phyloP scores from a whole-genome alignment of 352 stramenopile genomes.

The Peronospora belbahrii region DNA sequence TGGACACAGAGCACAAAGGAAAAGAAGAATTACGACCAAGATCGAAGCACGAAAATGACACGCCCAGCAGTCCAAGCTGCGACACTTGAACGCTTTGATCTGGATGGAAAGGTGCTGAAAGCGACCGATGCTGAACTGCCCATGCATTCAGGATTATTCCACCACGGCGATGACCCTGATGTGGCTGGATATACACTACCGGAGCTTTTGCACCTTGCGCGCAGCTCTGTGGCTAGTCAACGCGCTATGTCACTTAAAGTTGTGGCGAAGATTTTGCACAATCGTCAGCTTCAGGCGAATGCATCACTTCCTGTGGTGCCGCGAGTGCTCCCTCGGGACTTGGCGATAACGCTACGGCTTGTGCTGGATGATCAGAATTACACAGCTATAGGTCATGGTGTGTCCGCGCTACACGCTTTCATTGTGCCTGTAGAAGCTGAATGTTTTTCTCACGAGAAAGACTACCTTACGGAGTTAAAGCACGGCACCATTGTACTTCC shows the following conservation, averaged over 20 bases:
- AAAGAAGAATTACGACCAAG: not conserved
- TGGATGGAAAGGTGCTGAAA: conserved; percentile 38
- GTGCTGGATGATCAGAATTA: conserved; percentile 63
- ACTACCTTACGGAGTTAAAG: conserved; percentile 19
- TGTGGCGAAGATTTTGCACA: conserved; percentile 52
- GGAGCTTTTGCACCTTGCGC: conserved; percentile 64
- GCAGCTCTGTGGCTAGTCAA: conserved; percentile 64
- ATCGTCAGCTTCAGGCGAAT: conserved; percentile 24
- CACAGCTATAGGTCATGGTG: conserved; percentile 36
- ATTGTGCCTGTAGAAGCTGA: conserved; percentile 29
- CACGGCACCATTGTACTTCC: conserved; percentile 27
- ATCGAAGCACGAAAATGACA: conserved; percentile 5
- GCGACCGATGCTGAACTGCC: conserved; percentile 18
- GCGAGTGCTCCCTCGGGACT: conserved; percentile 32
- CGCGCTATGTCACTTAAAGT: conserved; percentile 55
- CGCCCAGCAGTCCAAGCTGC: conserved; percentile 16
- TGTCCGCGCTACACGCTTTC: conserved; percentile 48
- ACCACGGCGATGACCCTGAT: conserved; percentile 70
- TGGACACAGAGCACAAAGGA: conserved; percentile 45
- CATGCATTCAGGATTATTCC: conserved; percentile 62
- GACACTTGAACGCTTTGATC: conserved; percentile 61
- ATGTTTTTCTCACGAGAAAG: not conserved
- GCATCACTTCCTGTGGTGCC: conserved; percentile 12
- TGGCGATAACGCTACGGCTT: conserved; percentile 45
- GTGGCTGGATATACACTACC: conserved; percentile 63